Percentiles rank a stretch among this genome's conserved stretches.
These are phyloP conservation scores for Thozetella sp. DNA, from an alignment of 495 filamentous ascomycete species.

Conservation along the genomic window DNA sequence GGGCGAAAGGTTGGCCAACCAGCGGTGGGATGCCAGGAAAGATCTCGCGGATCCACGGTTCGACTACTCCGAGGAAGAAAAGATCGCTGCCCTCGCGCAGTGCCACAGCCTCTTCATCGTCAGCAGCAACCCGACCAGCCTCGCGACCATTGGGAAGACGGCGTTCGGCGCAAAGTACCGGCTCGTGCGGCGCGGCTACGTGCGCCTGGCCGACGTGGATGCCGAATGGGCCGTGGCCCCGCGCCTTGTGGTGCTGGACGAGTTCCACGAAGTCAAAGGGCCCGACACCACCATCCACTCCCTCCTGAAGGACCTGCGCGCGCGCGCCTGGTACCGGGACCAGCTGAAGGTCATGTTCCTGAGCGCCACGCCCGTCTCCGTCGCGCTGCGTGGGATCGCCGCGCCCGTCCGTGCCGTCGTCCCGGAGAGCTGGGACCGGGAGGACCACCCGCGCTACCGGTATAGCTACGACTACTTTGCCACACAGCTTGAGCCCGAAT, in stretches of 20 bases:
- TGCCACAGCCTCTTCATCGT: background rate
- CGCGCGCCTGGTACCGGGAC: too few species aligned
- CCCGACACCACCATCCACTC: background rate
- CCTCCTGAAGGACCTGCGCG: background rate
- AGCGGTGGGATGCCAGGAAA: too few species aligned
- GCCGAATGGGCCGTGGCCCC: conserved; percentile 8
- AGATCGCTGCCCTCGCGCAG: background rate
- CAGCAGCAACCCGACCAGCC: background rate
- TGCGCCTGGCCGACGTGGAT: background rate
- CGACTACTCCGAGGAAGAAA: background rate
- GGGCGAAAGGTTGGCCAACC: too few species aligned
- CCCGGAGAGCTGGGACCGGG: too few species aligned
- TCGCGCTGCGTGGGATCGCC: too few species aligned
- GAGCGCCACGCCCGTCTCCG: too few species aligned
- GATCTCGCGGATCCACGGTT: background rate
- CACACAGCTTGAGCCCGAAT: too few species aligned
- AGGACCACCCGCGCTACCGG: too few species aligned
- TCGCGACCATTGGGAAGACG: background rate
- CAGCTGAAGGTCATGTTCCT: too few species aligned
- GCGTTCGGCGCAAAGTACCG: background rate
- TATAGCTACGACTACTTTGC: too few species aligned
- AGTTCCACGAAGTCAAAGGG: conserved; percentile 6
- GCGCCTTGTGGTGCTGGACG: conserved; percentile 11
- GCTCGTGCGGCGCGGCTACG: background rate
- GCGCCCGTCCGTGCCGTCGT: too few species aligned